These are phyloP conservation scores for Arthrobotrys sphaeroides DNA, from an alignment of 2,329 filamentous ascomycete genomes.

Conservation along the genomic window DNA sequence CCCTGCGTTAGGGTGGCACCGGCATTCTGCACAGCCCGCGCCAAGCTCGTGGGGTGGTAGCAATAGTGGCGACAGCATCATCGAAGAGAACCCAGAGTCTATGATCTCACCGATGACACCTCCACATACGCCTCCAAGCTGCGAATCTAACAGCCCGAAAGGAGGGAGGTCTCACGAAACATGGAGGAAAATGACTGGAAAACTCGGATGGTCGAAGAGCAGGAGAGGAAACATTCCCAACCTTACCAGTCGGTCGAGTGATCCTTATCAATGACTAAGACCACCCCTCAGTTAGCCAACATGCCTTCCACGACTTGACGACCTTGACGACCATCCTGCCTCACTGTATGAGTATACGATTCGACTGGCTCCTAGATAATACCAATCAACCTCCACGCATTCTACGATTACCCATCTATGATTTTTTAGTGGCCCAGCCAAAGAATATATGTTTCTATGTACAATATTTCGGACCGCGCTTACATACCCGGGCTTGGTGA, in stretches of 20 bases:
- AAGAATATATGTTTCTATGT: constrained; percentile 48
- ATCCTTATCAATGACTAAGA: constrained; percentile 40
- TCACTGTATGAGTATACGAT: constrained; percentile 46
- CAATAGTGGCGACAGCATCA: constrained; percentile 57
- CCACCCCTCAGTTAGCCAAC: background rate
- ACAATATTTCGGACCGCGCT: constrained; percentile 46
- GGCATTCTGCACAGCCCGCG: constrained; percentile 53
- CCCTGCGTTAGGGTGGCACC: constrained; percentile 57
- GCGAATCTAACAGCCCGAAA: constrained; percentile 62
- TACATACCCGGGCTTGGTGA: constrained; percentile 50
- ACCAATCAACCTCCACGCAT: background rate
- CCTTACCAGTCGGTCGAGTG: constrained; percentile 40
- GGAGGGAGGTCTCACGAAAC: constrained; percentile 63
- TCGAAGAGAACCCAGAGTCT: constrained; percentile 64
- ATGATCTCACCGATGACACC: constrained; percentile 64
- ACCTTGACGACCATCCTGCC: constrained; percentile 31
- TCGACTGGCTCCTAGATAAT: constrained; percentile 32
- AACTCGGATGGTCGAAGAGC: constrained; percentile 60
- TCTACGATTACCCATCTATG: constrained; percentile 17
- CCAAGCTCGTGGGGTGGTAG: constrained; percentile 55
- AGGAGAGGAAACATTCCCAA: constrained; percentile 39
- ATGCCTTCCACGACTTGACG: constrained; percentile 32
- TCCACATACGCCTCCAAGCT: constrained; percentile 65
- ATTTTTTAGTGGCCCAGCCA: constrained; percentile 7
- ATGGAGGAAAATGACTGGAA: constrained; percentile 67